Evolutionary conservation across 1,284 basidiomycete genomes (phyloP), one percentile per base, ranked within the genome.

Genomic region (Agaricales sp.): DNA sequence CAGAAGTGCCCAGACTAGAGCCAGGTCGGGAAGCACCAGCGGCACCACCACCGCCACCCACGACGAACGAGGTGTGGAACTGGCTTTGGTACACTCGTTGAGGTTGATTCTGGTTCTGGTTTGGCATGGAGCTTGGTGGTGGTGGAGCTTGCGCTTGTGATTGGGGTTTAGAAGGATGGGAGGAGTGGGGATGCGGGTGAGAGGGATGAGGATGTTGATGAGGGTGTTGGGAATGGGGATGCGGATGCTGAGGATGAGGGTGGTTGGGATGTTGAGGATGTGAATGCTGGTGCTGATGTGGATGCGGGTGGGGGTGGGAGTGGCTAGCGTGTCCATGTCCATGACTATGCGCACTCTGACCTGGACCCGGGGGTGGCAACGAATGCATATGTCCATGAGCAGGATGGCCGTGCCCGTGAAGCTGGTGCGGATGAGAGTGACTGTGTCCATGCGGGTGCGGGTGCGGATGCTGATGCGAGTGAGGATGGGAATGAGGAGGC

Each of bases 41-140:
- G 52, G 50, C 19, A 49, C 39, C 39, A 50, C 51, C 44, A 51
- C 53, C 41, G 54, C 55, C 25, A 54, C 58, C 57, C 41, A 53
- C 47, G n/a, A 62, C 58, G 45, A 61, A 64, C 54, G 58, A 58
- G 14, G 62, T 63, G 44, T 62, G 63, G 49, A 64, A 66, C 45
- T 64, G 59, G 21, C 45, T 54, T 50, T 66, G 64, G 53, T 61
- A 62, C 43, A 60, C 58, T 44, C 55, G 53, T 52, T 63, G 63
- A 14, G 61, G 59, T 2, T 55, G 61, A 16, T 54, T 14, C 4
- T 16, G 45, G 11, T 46, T 25, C n/a, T 30, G 45, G 18, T 52
- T 44, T 20, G 43, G 30, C 20, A 25, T 8, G 41, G 43, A 48
- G 18, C 20, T n/a, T 45, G 50, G 43, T 18, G n/a, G n/a, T n/a